These are phyloP conservation scores for Leucosporidium creatinivorum DNA, from an alignment of 768 basidiomycete species.

Conservation along the genomic window DNA sequence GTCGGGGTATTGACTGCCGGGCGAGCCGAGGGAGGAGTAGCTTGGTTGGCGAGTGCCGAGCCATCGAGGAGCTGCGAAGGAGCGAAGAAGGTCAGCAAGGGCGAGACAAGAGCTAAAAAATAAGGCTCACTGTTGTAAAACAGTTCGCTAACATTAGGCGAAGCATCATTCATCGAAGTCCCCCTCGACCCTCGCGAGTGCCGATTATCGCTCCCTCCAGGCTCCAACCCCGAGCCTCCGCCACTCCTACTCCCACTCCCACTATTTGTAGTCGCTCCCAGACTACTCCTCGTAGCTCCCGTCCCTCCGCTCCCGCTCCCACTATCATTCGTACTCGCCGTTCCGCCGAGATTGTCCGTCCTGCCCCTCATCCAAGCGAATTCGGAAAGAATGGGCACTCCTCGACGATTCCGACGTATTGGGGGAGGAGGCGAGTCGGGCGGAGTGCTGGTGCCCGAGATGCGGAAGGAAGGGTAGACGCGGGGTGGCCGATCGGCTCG, in stretches of 20 bases:
- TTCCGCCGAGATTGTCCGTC: not conserved
- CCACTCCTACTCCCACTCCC: not conserved
- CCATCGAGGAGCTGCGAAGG: not conserved
- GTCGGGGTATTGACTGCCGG: too few relatives aligned
- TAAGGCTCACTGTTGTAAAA: constrained; percentile 7
- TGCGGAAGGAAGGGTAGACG: too few relatives aligned
- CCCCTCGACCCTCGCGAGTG: not conserved
- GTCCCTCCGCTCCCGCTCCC: not conserved
- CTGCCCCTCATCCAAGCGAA: constrained; percentile 7
- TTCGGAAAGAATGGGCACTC: not conserved
- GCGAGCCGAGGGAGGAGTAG: too few relatives aligned
- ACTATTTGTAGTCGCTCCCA: not conserved
- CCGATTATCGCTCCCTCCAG: not conserved
- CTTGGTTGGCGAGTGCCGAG: too few relatives aligned
- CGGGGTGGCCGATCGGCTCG: too few relatives aligned
- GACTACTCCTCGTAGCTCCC: not conserved
- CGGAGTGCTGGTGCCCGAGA: too few relatives aligned
- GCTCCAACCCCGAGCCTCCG: not conserved
- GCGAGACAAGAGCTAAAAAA: not conserved
- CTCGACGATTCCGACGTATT: too few relatives aligned
- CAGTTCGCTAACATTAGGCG: not conserved
- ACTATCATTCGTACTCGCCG: not conserved
- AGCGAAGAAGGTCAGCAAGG: not conserved
- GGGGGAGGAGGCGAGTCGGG: too few relatives aligned
- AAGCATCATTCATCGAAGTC: not conserved